These are phyloP conservation scores for Pythium phragmitis DNA, from an alignment of 352 stramenopile genomes.

Conservation along the genomic window DNA sequence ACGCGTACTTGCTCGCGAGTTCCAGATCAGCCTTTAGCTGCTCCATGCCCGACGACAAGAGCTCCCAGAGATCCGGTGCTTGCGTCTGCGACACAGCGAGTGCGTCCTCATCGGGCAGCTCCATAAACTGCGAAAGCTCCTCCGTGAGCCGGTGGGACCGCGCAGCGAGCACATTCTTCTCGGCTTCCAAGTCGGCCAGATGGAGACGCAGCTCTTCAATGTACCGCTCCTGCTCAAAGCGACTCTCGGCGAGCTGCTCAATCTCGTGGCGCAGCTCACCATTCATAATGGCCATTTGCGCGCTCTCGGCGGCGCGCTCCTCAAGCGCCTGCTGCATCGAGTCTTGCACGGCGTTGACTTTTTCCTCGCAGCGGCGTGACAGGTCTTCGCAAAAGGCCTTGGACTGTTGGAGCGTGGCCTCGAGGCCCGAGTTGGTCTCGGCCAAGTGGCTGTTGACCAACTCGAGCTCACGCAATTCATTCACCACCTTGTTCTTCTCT, in stretches of 20 bases:
- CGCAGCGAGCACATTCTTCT: slow-evolving; percentile 84
- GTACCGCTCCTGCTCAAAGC: slow-evolving; percentile 61
- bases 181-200: slow-evolving; percentile 73
- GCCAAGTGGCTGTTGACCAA: slow-evolving; percentile 42
- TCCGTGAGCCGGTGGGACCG: slow-evolving; percentile 76
- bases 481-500: slow-evolving; percentile 43
- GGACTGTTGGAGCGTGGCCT: slow-evolving; percentile 54
- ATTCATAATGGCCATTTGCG: slow-evolving; percentile 60
- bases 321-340: slow-evolving; percentile 61
- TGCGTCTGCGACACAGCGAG: slow-evolving; percentile 51
- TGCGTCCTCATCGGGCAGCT: slow-evolving; percentile 69
- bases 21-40: slow-evolving; percentile 87
- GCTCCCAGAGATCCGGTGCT: slow-evolving; percentile 79
- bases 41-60: slow-evolving; percentile 86
- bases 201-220: slow-evolving; percentile 71
- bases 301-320: slow-evolving; percentile 62
- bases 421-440: slow-evolving; percentile 52
- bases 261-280: slow-evolving; percentile 61
- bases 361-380: slow-evolving; percentile 62
- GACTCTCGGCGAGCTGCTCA: slow-evolving; percentile 54
- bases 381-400: slow-evolving; percentile 67
- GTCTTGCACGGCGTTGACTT: slow-evolving; percentile 53
- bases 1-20: slow-evolving; percentile 83
- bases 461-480: slow-evolving; percentile 49
- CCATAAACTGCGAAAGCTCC: slow-evolving; percentile 83